Conservation (phyloP, 2,329 filamentous ascomycete species). For the Thermomyces lanuginosus region DNA sequence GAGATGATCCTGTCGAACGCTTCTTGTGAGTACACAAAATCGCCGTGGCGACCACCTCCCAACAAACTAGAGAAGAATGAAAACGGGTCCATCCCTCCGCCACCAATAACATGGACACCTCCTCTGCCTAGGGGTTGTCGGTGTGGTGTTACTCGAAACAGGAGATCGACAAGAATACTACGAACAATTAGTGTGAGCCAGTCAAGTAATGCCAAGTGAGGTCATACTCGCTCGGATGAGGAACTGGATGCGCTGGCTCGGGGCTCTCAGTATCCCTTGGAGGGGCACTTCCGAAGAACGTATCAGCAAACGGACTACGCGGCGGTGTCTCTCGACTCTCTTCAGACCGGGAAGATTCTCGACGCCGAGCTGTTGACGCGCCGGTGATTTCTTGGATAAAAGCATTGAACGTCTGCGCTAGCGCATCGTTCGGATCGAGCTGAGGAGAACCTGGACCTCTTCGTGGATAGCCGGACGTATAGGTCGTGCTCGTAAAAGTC, state of each 20-base stretch:
- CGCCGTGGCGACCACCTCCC: constrained; percentile 40
- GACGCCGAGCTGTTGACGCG: constrained; percentile 11
- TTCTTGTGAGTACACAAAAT: constrained; percentile 82
- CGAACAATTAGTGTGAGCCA: too few species aligned
- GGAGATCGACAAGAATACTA: too few species aligned
- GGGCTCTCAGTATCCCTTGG: constrained; percentile 37
- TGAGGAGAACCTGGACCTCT: constrained; percentile 6
- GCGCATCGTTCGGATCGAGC: constrained; percentile 12
- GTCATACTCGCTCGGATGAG: too few species aligned
- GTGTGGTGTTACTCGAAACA: background rate
- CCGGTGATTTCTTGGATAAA: constrained; percentile 33
- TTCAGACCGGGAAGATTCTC: too few species aligned
- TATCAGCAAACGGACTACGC: too few species aligned
- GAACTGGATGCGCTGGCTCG: too few species aligned
- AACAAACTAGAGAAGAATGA: constrained; percentile 29
- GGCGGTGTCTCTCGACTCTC: too few species aligned
- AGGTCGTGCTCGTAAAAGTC: constrained; percentile 21
- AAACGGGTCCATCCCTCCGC: constrained; percentile 21
- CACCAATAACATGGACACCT: constrained; percentile 11
- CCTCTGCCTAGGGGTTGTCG: constrained; percentile 5
- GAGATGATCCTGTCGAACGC: constrained; percentile 78
- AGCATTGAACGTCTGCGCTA: constrained; percentile 24
- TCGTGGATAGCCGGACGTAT: constrained; percentile 9
- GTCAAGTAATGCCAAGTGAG: too few species aligned
- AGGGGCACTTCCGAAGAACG: constrained; percentile 20